These are phyloP conservation scores for Solanum ossicruentum DNA, from an alignment of 257 asterid species.

Conservation along the genomic window DNA sequence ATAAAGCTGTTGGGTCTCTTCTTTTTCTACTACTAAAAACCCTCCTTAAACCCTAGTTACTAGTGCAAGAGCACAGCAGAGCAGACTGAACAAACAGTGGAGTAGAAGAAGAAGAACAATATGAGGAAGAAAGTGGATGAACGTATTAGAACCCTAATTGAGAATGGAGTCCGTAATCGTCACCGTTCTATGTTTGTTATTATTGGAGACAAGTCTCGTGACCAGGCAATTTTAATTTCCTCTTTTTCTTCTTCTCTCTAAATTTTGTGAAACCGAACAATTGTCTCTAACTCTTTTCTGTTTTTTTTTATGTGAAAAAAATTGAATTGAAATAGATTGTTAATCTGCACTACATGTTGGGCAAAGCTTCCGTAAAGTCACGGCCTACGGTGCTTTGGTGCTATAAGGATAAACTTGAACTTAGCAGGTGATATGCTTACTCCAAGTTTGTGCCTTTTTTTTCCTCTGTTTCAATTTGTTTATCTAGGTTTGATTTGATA, in stretches of 20 bases:
- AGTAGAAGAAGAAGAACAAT: background rate
- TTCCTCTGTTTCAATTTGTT: background rate
- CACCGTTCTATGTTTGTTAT: conserved; percentile 90
- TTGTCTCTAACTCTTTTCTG: background rate
- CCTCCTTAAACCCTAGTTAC: background rate
- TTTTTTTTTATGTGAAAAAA: background rate
- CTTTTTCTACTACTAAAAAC: background rate
- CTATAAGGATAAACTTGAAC: conserved; percentile 83
- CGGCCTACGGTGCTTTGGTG: conserved; percentile 88
- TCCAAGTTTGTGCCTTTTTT: background rate
- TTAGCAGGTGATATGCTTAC: conserved; percentile 53
- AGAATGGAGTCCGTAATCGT: conserved; percentile 74
- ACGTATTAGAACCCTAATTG: conserved; percentile 77
- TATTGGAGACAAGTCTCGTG: conserved; percentile 83
- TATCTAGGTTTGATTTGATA: background rate
- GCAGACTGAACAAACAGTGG: background rate
- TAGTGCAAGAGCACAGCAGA: background rate
- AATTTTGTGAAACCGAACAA: background rate
- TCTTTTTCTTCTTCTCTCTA: background rate
- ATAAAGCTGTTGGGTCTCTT: no score
- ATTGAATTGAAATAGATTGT: conserved; percentile 38
- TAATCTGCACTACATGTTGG: conserved; percentile 61
- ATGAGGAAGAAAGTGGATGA: conserved; percentile 89
- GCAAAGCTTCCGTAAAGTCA: conserved; percentile 56
- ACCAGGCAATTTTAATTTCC: conserved; percentile 25